Base-by-base conservation (phyloP, 257 asterid genomes). In the Anisodus tanguticus region DNA sequence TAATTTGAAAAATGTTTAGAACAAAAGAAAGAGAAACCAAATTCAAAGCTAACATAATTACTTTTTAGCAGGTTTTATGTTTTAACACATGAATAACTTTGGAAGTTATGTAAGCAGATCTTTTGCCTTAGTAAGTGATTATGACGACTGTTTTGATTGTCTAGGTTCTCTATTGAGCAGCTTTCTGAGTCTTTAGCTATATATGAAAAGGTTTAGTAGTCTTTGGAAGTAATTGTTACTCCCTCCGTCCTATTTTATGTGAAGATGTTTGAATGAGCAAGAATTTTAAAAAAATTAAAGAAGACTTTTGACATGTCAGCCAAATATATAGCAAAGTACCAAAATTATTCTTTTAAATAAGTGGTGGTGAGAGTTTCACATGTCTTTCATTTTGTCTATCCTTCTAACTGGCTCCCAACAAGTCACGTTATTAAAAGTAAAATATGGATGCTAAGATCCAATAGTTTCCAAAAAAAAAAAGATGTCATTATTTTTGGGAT, bases 11-110 rank as follows among this genome's bases (percentile, higher is more conserved):
- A 69, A 69, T 39, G 19, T 16, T 41, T 15, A 39, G 77, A 39
- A 69, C 77, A 68, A 17, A 66, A 68, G 26, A 43, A 39, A 69
- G 26, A 69, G 49, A 69, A 69, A 39, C 53, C 51, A 69, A 69
- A 37, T 69, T 69, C 31, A 37, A 39, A 69, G 77, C 53, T 39
- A 69, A 15, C 12, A 69, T 59, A 59, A n/a, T 69, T 16, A 68
- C 51, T 37, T 15, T 22, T 68, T 68, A 39, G 76, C 76, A 68
- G 76, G 53, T 68, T 68, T 62, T 37, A 68, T 41, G 26, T 39
- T 41, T 37, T 15, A 68, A 41, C 22, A 6, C 76, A 68, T 37
- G 12, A 68, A 66, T 31, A 59, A 17, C 11, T 59, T 57, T 17
- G 6, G 76, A 68, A 31, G 47, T 66, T 66, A 31, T 66, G 72